Evolutionary conservation across 306 rosid genomes (phyloP).

Genomic region (Dalbergia oliveri): DNA sequence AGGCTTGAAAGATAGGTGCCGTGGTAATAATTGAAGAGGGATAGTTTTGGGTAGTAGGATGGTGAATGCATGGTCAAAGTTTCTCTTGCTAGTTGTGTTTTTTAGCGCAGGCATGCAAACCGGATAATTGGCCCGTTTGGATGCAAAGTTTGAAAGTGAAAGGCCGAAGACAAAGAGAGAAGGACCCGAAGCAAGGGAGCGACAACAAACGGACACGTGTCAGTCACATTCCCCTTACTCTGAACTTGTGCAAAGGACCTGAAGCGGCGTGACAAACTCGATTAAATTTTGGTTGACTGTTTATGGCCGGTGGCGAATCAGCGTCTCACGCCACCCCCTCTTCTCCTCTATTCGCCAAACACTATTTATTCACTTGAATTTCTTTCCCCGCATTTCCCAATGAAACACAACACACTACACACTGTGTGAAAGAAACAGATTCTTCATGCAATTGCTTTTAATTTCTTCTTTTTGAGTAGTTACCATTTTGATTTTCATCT

Average conservation of each 20-base stretch:
- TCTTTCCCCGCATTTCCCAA: slow-evolving; percentile 52
- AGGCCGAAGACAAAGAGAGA: slow-evolving; percentile 13
- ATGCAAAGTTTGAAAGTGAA: slow-evolving; percentile 55
- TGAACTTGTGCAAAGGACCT: slow-evolving; percentile 56
- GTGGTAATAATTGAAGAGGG: background rate
- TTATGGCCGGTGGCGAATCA: slow-evolving; percentile 60
- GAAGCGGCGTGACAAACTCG: slow-evolving; percentile 62
- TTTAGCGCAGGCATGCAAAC: slow-evolving; percentile 73
- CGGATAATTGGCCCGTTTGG: slow-evolving; percentile 68
- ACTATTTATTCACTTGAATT: slow-evolving; percentile 40
- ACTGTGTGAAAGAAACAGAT: slow-evolving; percentile 27
- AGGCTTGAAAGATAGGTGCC: no score
- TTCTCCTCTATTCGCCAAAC: slow-evolving; percentile 33
- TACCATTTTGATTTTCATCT: slow-evolving; percentile 2
- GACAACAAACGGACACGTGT: slow-evolving; percentile 62
- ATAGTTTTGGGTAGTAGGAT: background rate
- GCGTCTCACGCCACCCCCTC: background rate
- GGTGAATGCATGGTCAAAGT: slow-evolving; percentile 69
- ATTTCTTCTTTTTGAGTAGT: slow-evolving; percentile 24
- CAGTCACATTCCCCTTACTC: slow-evolving; percentile 64
- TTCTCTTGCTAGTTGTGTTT: slow-evolving; percentile 44
- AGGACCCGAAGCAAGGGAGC: slow-evolving; percentile 12
- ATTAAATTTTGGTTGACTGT: slow-evolving; percentile 59
- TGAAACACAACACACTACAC: background rate
- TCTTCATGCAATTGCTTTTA: slow-evolving; percentile 36